Evolutionary conservation across 176 grass and related monocot genomes (phyloP), one percentile per base, ranked within the genome.

Genomic region (Lolium multiflorum): DNA sequence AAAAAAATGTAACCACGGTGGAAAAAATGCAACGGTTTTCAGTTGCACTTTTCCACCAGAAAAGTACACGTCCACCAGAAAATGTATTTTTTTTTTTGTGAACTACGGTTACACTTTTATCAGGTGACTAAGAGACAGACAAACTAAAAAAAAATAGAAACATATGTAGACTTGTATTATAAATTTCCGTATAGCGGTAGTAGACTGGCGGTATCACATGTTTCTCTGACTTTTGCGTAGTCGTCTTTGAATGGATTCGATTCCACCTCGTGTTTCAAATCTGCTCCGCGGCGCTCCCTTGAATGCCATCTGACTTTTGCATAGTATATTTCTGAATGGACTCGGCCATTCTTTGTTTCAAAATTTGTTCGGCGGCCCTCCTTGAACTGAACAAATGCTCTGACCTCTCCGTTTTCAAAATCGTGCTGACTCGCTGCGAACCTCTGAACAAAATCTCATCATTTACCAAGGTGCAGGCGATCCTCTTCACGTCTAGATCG

Each of bases 231-330:
- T 74, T 12, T 16, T 4, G 35, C 16, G 7, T 46, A 9, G 55
- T 41, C 66, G 16, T 69, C 66, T 69, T 41, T 69, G 35, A 69
- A 69, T 41, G 7, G 35, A 69, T 69, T 69, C 66, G 66, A 41
- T 69, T 69, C 66, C 35, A 69, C 38, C 35, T 39, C 0, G 35
- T 4, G 16, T 69, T 69, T 69, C 35, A 69, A 69, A 69, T 39
- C 16, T 69, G 66, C 8, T 4, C 31, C 0, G 15, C 65, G 31
- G 14, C 62, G 25, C 62, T 37, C 16, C 9, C 66, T 69, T 39
- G 35, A 39, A 18, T 69, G 35, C 0, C 65, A 1, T 69, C 65
- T 10, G 65, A 69, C 35, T 18, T 38, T 1, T 17, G 14, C 14
- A 38, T 37, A 18, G 5, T 62, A 25, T 24, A 62, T 11, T 11